Evolutionary conservation across 2,329 filamentous ascomycete genomes (phyloP), one percentile per base, ranked within the genome.

Genomic region (Colletotrichum sp.): DNA sequence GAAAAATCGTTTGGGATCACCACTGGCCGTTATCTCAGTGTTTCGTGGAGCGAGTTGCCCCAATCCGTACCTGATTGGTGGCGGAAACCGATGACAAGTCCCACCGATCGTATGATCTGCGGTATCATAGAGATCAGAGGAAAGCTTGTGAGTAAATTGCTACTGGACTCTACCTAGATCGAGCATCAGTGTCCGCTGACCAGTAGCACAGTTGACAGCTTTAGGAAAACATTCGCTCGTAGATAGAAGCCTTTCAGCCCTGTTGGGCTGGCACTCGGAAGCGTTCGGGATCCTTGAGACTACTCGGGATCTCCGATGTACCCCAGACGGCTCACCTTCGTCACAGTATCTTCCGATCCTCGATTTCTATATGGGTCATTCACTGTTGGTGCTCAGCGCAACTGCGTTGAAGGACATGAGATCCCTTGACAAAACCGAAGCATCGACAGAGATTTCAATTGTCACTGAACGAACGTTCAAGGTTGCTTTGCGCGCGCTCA

Each of bases 341-440:
- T n/a, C 21, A 30, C 32, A 65, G 8, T 76, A 71, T 26, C 63
- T 80, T 16, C 72, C 78, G 1, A 69, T 80, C 7, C 73, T 80
- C 13, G 76, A 75, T 4, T 80, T 81, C 24, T 79, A 81, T 62
- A 77, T 79, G 71, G 78, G 80, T 49, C 80, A 81, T 69, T 79
- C 77, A 63, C 75, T 81, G 34, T 75, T 81, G 73, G 78, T 81
- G n/a, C 71, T 80, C 36, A 80, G 78, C 24, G 78, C 79, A 6
- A 79, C 80, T 57, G 78, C 79, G 2, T 63, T 80, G 70, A 75
- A 78, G 69, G 79, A 80, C 15, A 57, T 81, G 18, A 73, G 71
- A 9, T 26, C 76, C 28, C 8, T 77, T 78, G 60, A 78, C 79
- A 28, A 65, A 77, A 32, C 7, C 2, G 67, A 21, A 12, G 21